phyloP scores from a whole-genome alignment of 148 eudicot species.

The Pharnaceum exiguum region DNA sequence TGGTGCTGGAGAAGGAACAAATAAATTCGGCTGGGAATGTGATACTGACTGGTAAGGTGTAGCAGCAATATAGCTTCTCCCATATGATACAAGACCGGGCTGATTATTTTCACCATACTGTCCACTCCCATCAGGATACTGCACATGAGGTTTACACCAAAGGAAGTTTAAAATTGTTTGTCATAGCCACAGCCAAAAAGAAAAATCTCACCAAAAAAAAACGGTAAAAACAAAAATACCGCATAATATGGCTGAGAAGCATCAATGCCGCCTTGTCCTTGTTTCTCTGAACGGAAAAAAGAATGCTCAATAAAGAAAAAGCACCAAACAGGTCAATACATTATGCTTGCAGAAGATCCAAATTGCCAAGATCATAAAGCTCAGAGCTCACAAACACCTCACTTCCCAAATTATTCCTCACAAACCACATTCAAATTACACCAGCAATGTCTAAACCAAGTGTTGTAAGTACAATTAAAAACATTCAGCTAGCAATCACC shows the following conservation, averaged over 20 bases:
- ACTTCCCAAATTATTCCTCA: too few relatives aligned
- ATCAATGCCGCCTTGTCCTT: slow-evolving; percentile 35
- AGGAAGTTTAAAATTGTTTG: neutral
- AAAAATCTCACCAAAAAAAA: neutral
- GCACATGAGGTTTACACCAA: slow-evolving; percentile 28
- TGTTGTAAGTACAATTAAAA: too few relatives aligned
- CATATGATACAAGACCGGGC: slow-evolving; percentile 38
- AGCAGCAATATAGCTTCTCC: slow-evolving; percentile 40
- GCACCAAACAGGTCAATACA: too few relatives aligned
- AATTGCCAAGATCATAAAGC: too few relatives aligned
- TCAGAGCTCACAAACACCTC: too few relatives aligned
- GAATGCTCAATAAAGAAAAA: neutral
- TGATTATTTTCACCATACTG: slow-evolving; percentile 47
- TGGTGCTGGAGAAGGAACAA: slow-evolving; percentile 62
- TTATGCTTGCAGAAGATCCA: too few relatives aligned
- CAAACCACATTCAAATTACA: too few relatives aligned
- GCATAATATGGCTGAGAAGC: slow-evolving; percentile 52
- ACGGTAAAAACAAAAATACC: slow-evolving; percentile 24
- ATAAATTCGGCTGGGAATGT: slow-evolving; percentile 44
- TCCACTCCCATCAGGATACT: slow-evolving; percentile 32
- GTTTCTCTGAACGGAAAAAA: slow-evolving; percentile 36
- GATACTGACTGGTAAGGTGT: slow-evolving; percentile 50
- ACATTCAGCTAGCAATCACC: too few relatives aligned
- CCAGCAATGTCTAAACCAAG: too few relatives aligned
- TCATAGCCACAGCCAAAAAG: neutral